Evolutionary conservation across 2,329 filamentous ascomycete genomes (phyloP), one percentile per base, ranked within the genome.

Genomic region (Nemania serpens): DNA sequence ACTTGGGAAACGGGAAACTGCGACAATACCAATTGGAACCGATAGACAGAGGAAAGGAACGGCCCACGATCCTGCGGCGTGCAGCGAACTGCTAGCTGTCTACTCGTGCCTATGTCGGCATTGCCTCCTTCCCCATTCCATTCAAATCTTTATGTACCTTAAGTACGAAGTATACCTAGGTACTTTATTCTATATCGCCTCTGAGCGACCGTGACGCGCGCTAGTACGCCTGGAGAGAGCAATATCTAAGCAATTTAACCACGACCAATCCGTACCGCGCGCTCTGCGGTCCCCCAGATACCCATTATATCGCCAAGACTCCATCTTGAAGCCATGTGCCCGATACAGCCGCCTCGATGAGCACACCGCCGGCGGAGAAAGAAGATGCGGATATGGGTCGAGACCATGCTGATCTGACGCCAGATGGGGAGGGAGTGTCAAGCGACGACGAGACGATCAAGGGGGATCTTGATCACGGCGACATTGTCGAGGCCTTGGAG

Each of bases 351-450:
- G 57, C 63, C 60, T 64, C 68, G 68, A 73, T 74, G 71, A 74
- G 65, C 67, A 65, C 63, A 62, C 56, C 60, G 63, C 65, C 64
- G 58, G 58, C 64, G 69, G 69, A 68, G 66, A 70, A 73, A 75
- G 71, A 77, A 70, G 75, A 83, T 84, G 82, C 74, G 48, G 60
- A 65, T 37, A 74, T 74, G 72, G 71, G 69, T 53, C 56, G 77
- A 71, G 79, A 83, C 70, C 69, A 77, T 73, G 73, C 79, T 75
- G 79, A 83, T 67, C 73, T 76, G 66, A 74, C 78, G 72, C 75
- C 76, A 45, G 65, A 73, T 46, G 75, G 74, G 70, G 76, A 78
- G 63, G 71, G 72, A 61, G 70, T 68, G 59, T 76, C 75, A 43
- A 78, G 77, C 66, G 78, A 81, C 66, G 78, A 77, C 53, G 76